Evolutionary conservation across 352 stramenopile genomes (phyloP).

Genomic region (Globisporangium echinulatum): DNA sequence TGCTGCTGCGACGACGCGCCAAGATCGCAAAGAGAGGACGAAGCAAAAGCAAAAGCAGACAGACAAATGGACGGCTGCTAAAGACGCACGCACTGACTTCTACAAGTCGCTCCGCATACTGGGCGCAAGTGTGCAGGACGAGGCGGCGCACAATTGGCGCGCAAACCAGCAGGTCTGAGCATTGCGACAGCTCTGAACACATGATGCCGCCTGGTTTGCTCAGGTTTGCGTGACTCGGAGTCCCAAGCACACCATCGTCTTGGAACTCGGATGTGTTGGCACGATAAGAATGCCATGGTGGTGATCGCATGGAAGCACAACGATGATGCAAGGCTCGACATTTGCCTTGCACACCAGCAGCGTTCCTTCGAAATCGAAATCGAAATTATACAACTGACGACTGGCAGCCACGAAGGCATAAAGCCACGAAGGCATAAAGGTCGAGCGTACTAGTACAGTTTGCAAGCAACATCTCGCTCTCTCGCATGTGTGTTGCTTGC

Average conservation of each 20-base stretch:
- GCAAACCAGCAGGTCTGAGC: background rate
- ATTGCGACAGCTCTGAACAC: background rate
- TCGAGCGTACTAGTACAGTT: too few relatives aligned
- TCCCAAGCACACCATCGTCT: too few relatives aligned
- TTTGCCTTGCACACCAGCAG: background rate
- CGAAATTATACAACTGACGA: background rate
- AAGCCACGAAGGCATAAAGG: background rate
- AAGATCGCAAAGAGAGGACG: conserved; percentile 6
- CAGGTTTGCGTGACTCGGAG: too few relatives aligned
- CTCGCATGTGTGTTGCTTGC: too few relatives aligned
- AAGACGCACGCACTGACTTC: too few relatives aligned
- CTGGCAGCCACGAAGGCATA: background rate
- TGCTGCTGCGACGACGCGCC: background rate
- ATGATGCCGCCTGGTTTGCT: background rate
- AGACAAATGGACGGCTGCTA: too few relatives aligned
- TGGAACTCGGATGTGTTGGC: too few relatives aligned
- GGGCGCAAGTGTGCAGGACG: background rate
- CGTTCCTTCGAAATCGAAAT: background rate
- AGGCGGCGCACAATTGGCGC: background rate
- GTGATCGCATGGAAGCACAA: too few relatives aligned
- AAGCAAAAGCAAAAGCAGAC: too few relatives aligned
- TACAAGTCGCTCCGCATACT: background rate
- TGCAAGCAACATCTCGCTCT: too few relatives aligned
- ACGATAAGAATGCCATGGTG: too few relatives aligned
- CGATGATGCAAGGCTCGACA: too few relatives aligned